These are phyloP conservation scores for Martiniozyma abietophila DNA, from an alignment of 805 yeast genomes.

Conservation along the genomic window DNA sequence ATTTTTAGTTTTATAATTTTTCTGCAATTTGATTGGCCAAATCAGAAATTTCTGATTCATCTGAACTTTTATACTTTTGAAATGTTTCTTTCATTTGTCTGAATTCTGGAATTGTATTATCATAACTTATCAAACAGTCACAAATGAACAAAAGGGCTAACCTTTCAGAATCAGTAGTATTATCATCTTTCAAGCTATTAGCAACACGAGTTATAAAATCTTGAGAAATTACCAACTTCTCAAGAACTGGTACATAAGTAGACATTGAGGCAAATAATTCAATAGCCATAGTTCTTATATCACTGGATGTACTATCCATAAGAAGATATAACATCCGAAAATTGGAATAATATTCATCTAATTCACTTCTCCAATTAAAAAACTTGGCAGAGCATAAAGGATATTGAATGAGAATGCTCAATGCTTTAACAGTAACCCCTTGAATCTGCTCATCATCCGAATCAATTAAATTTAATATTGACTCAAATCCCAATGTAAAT, in stretches of 20 bases:
- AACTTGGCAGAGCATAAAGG: conserved; percentile 41
- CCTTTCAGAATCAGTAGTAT: too few relatives aligned
- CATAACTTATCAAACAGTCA: too few relatives aligned
- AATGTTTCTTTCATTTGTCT: too few relatives aligned
- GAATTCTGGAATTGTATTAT: too few relatives aligned
- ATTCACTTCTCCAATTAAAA: conserved; percentile 40
- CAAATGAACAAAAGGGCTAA: too few relatives aligned
- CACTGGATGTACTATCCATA: conserved; percentile 29
- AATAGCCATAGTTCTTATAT: conserved; percentile 29
- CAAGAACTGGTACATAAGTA: conserved; percentile 20
- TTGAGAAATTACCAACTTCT: too few relatives aligned
- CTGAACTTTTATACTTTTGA: too few relatives aligned
- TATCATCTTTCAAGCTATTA: too few relatives aligned
- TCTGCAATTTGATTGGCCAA: too few relatives aligned
- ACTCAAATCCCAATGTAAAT: conserved; percentile 28
- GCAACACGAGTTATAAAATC: too few relatives aligned
- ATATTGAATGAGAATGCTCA: conserved; percentile 34
- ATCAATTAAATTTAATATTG: conserved; percentile 25
- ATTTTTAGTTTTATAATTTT: too few relatives aligned
- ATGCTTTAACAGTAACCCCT: conserved; percentile 37
- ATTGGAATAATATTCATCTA: conserved; percentile 28
- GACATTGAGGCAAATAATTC: conserved; percentile 26
- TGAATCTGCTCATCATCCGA: conserved; percentile 35
- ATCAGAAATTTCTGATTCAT: too few relatives aligned
- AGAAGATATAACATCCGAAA: conserved; percentile 34